Evolutionary conservation across 257 asterid species (phyloP), one percentile per base, ranked within the genome.

Genomic region (Handroanthus guayacan): DNA sequence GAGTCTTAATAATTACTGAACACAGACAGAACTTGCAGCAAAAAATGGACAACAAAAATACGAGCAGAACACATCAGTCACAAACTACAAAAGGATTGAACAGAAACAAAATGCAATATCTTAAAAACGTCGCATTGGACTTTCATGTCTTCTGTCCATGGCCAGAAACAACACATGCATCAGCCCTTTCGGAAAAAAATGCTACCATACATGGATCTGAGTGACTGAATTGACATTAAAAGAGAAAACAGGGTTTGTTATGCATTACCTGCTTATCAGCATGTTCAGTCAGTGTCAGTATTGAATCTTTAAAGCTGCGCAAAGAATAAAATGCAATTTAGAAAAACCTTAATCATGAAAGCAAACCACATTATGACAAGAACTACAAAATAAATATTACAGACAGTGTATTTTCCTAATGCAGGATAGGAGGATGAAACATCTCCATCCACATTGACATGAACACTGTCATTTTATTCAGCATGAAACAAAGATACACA

Each of bases 261-360:
- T 48, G 51, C 43, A 44, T 67, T 84, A 86, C 90, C 90, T 84
- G 86, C 74, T 79, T 84, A 84, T 86, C 88, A 31, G 43, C 62
- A 71, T 86, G 90, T 61, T 86, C 88, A 11, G 88, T 84, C 81
- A 86, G 82, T 6, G 77, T 38, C 80, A 86, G 67, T 65, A 86
- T 75, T 71, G 90, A 84, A 82, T 84, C 86, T 75, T 80, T 84
- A 83, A 86, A 86, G 79, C 90, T 86, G 90, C 10, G 71, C 68
- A 65, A 71, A 70, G 65, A 77, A 58, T 13, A 54, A 55, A 31
- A 76, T 50, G 69, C 76, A 65, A 66, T 54, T 85, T 14, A 75
- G 79, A 50, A 65, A 66, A 78, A 72, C 17, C 34, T 36, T 60
- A 2, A 50, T 6, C 34, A 47, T 37, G 60, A 71, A 44, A 11